phyloP scores from a whole-genome alignment of 2,329 filamentous ascomycete genomes.

The Dendryphion nanum region DNA sequence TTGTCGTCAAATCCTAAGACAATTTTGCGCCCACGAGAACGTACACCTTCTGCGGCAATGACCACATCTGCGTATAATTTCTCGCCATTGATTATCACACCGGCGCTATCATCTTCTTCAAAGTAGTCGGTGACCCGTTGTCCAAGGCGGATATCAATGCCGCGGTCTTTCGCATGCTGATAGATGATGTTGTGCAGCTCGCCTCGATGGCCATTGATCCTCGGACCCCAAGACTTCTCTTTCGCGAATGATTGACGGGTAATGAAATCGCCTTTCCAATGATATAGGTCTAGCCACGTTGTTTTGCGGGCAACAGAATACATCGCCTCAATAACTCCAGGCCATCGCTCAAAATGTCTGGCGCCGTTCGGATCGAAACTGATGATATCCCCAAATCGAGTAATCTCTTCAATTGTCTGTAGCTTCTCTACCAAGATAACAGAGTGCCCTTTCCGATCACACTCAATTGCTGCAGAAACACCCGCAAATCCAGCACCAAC shows the following conservation, averaged over 20 bases:
- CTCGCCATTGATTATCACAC: slow-evolving; percentile 51
- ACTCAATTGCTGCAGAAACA: slow-evolving; percentile 63
- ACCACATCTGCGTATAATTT: slow-evolving; percentile 49
- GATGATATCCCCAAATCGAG: slow-evolving; percentile 61
- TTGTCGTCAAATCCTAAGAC: slow-evolving; percentile 54
- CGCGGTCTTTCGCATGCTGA: slow-evolving; percentile 53
- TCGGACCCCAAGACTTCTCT: slow-evolving; percentile 45
- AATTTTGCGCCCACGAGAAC: slow-evolving; percentile 51
- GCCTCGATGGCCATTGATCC: slow-evolving; percentile 61
- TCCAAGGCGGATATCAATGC: slow-evolving; percentile 55
- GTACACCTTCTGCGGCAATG: slow-evolving; percentile 54
- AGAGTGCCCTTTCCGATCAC: slow-evolving; percentile 58
- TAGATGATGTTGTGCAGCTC: slow-evolving; percentile 60
- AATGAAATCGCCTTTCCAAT: slow-evolving; percentile 62
- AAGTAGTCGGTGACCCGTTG: slow-evolving; percentile 54
- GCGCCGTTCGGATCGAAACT: slow-evolving; percentile 61
- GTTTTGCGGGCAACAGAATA: slow-evolving; percentile 51
- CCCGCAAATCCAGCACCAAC: slow-evolving; percentile 57
- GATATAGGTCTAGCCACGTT: slow-evolving; percentile 60
- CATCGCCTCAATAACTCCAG: slow-evolving; percentile 49
- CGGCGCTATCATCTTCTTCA: slow-evolving; percentile 52
- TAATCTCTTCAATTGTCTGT: slow-evolving; percentile 53
- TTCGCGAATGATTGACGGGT: slow-evolving; percentile 50
- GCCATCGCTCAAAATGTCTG: slow-evolving; percentile 55
- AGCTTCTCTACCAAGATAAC: slow-evolving; percentile 55